phyloP scores from a whole-genome alignment of 106 monocot genomes.

The Dendrobium chrysotoxum region DNA sequence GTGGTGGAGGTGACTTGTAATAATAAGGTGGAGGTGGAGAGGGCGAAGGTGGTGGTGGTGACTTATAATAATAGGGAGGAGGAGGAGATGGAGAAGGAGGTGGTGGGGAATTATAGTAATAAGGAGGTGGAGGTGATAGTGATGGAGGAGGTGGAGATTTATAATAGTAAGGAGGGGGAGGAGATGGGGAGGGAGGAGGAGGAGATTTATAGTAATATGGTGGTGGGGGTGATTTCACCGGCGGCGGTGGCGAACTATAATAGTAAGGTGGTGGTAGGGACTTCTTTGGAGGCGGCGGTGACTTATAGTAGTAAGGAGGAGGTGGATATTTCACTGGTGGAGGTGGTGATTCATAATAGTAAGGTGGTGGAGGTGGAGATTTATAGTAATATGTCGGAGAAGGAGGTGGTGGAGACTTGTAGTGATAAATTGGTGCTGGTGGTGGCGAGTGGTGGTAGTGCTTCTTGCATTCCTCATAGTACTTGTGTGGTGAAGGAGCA shows the following conservation, averaged over 20 bases:
- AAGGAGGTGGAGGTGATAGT: not conserved
- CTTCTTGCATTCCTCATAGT: slow-evolving; percentile 30
- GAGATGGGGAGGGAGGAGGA: not conserved
- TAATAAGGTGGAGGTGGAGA: not conserved
- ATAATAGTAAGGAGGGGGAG: not conserved
- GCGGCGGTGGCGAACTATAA: not conserved
- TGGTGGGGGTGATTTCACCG: not conserved
- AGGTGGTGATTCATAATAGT: not conserved
- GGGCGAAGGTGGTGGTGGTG: not conserved
- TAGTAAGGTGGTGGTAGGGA: not conserved
- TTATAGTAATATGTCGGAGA: not conserved
- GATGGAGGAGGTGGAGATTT: slow-evolving; percentile 1
- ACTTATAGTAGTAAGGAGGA: not conserved
- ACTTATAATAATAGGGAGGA: not conserved
- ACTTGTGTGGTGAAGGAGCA: slow-evolving; percentile 25
- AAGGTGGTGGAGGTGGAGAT: not conserved
- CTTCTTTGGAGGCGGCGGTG: slow-evolving; percentile 1
- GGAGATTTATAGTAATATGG: slow-evolving; percentile 1
- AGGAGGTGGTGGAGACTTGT: not conserved
- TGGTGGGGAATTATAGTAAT: slow-evolving; percentile 2
- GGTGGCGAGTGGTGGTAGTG: not conserved
- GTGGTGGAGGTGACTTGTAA: slow-evolving; percentile 3
- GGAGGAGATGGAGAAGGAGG: not conserved
- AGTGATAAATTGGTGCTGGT: not conserved
- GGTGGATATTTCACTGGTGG: not conserved